A percentile compares a stretch with the other conserved stretches of the same genome.
phyloP scores from a whole-genome alignment of 2,329 filamentous ascomycete species.

The Phyllosticta citribraziliensis region DNA sequence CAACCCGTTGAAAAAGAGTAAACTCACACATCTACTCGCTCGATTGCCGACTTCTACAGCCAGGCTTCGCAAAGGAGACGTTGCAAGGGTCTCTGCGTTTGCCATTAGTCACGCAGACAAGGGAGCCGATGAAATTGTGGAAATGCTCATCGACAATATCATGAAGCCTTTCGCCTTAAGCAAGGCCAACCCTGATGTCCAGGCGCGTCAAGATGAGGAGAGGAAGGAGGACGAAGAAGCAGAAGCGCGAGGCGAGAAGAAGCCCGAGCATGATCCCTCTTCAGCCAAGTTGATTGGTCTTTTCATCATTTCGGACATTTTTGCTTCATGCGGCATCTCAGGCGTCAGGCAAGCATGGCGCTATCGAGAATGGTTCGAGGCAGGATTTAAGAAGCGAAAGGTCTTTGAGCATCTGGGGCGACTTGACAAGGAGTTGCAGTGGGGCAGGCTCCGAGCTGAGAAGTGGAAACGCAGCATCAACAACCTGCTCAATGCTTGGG shows the following conservation, averaged over 20 bases:
- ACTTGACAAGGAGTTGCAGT: constrained; percentile 60
- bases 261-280: constrained; percentile 51
- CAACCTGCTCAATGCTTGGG: constrained; percentile 25
- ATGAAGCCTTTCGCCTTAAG: constrained; percentile 65
- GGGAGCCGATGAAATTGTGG: constrained; percentile 84
- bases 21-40: constrained; percentile 73
- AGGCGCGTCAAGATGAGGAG: constrained; percentile 25
- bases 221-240: constrained; percentile 15
- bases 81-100: constrained; percentile 78
- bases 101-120: constrained; percentile 78
- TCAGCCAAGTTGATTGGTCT: constrained; percentile 68
- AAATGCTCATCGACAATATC: constrained; percentile 76
- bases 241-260: constrained; percentile 1
- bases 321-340: constrained; percentile 64
- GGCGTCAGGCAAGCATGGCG: constrained; percentile 79
- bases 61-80: constrained; percentile 70
- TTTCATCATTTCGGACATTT: constrained; percentile 70
- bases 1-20: constrained; percentile 74
- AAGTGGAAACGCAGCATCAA: constrained; percentile 25
- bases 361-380: constrained; percentile 72
- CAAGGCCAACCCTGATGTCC: constrained; percentile 54
- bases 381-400: constrained; percentile 54
- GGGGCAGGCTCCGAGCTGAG: constrained; percentile 73
- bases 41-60: constrained; percentile 67
- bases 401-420: constrained; percentile 68